phyloP scores from a whole-genome alignment of 305 asterid species.

The Plantago lanceolata region DNA sequence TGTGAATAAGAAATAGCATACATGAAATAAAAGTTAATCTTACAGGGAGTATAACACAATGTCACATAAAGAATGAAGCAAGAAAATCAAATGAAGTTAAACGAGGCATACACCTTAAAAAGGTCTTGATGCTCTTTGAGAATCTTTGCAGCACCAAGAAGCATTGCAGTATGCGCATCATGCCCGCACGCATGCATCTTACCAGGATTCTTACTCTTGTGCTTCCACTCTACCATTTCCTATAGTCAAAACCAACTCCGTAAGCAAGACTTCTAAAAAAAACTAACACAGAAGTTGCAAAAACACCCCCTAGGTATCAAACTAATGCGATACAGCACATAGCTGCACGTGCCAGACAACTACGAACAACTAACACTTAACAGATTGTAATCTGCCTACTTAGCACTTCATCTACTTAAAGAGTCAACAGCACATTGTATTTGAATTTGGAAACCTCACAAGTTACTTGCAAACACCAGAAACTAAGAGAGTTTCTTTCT shows the following conservation, averaged over 20 bases:
- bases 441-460: too few relatives aligned
- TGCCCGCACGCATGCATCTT: slow-evolving; percentile 98
- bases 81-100: background rate
- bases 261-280: background rate
- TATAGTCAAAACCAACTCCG: slow-evolving; percentile 19
- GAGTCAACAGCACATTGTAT: too few relatives aligned
- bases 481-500: too few relatives aligned
- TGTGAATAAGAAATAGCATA: too few relatives aligned
- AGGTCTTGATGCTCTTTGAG: slow-evolving; percentile 56
- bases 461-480: too few relatives aligned
- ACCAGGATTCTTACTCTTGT: slow-evolving; percentile 79
- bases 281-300: background rate
- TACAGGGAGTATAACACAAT: too few relatives aligned
- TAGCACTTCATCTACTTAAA: too few relatives aligned
- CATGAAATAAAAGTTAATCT: background rate
- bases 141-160: slow-evolving; percentile 92
- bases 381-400: too few relatives aligned
- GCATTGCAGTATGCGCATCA: slow-evolving; percentile 93
- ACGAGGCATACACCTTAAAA: slow-evolving; percentile 43
- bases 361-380: too few relatives aligned
- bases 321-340: background rate
- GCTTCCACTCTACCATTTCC: slow-evolving; percentile 97
- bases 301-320: background rate
- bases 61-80: too few relatives aligned
- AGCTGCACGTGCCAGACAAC: too few relatives aligned